A percentile compares a stretch with the other conserved stretches of the same genome.
phyloP scores from a whole-genome alignment of 2,329 filamentous ascomycete genomes.

The Ophiocordyceps robertsii region DNA sequence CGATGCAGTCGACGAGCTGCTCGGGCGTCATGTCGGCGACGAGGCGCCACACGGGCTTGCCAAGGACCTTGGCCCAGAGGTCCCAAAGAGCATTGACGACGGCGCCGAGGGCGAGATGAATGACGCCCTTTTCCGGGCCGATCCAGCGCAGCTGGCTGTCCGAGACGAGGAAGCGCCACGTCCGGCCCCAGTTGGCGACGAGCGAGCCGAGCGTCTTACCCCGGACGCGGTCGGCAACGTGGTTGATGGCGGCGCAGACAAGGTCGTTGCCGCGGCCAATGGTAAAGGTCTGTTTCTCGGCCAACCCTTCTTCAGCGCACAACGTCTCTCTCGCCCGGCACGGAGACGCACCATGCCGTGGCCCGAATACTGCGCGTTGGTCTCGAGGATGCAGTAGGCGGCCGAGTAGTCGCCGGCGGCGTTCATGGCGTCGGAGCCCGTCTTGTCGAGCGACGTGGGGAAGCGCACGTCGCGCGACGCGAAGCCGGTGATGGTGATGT shows the following conservation, averaged over 20 bases:
- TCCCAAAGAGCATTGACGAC: constrained; percentile 91
- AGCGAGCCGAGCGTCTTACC: constrained; percentile 66
- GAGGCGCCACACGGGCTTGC: constrained; percentile 83
- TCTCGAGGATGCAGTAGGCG: constrained; percentile 86
- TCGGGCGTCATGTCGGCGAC: constrained; percentile 83
- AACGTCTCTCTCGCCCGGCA: not conserved
- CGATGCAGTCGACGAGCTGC: constrained; percentile 76
- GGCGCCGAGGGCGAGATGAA: constrained; percentile 78
- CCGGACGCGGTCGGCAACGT: constrained; percentile 63
- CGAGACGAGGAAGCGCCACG: constrained; percentile 83
- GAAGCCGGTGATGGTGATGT: constrained; percentile 62
- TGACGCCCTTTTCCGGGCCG: constrained; percentile 86
- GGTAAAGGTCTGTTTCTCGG: constrained; percentile 48
- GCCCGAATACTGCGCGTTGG: constrained; percentile 56
- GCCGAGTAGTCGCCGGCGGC: constrained; percentile 84
- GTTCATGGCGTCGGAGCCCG: constrained; percentile 96
- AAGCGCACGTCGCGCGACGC: constrained; percentile 63
- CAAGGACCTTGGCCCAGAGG: constrained; percentile 78
- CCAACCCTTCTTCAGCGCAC: not conserved
- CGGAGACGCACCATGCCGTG: constrained; percentile 57
- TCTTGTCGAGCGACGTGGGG: constrained; percentile 88
- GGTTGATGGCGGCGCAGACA: constrained; percentile 71
- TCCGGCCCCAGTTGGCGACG: constrained; percentile 70
- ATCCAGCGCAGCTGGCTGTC: constrained; percentile 91
- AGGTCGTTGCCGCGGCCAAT: constrained; percentile 87